These are phyloP conservation scores for Vitis hybrid DNA, from an alignment of 177 flowering plant genomes.

Conservation along the genomic window DNA sequence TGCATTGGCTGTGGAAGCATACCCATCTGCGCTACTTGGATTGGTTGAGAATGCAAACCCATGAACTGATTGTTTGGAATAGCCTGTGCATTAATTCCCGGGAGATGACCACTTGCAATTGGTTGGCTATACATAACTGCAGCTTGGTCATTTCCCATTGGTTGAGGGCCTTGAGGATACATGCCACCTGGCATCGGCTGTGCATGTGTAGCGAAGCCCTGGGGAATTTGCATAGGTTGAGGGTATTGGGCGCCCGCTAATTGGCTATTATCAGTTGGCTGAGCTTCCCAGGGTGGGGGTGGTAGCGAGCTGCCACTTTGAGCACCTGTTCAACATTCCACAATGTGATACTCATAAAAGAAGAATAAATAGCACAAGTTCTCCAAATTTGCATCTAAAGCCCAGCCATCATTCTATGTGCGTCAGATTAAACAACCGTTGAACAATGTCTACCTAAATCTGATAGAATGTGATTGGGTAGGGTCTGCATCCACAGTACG, in stretches of 20 bases:
- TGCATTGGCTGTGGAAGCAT: constrained; percentile 49
- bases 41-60: constrained; percentile 40
- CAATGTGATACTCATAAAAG: not conserved
- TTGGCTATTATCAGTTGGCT: constrained; percentile 35
- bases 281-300: constrained; percentile 79
- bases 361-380: constrained; percentile 2
- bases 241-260: constrained; percentile 31
- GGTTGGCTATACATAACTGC: constrained; percentile 55
- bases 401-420: too few species aligned
- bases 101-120: constrained; percentile 28
- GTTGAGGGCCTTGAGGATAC: constrained; percentile 36
- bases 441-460: not conserved
- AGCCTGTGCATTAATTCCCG: constrained; percentile 31
- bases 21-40: constrained; percentile 44
- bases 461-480: not conserved
- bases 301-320: constrained; percentile 45
- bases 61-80: constrained; percentile 32
- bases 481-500: not conserved
- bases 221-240: constrained; percentile 43
- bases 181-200: constrained; percentile 39
- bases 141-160: constrained; percentile 38
- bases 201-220: constrained; percentile 30
- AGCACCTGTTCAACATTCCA: constrained; percentile 33
- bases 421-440: too few species aligned
- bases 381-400: too few species aligned